These are phyloP conservation scores for Comarum palustre DNA, from an alignment of 306 rosid species.

Conservation along the genomic window DNA sequence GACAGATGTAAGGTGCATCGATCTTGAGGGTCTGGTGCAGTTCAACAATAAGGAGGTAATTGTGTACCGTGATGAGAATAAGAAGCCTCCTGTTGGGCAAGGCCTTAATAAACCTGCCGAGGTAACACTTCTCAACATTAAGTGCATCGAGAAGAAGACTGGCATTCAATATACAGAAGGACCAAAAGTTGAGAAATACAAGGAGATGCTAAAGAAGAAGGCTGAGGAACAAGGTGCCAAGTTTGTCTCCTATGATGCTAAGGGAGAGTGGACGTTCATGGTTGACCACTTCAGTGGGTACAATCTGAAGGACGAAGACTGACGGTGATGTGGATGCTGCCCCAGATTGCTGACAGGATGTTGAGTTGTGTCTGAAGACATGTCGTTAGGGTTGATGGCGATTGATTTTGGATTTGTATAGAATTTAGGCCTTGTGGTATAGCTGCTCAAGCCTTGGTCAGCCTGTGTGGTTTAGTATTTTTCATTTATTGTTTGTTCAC, in stretches of 20 bases:
- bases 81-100: constrained; percentile 94
- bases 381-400: constrained; percentile 4
- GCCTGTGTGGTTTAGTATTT: neutral
- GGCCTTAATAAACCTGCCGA: constrained; percentile 97
- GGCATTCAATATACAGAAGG: constrained; percentile 74
- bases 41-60: constrained; percentile 92
- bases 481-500: neutral
- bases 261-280: constrained; percentile 92
- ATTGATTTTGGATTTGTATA: constrained; percentile 25
- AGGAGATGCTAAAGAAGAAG: constrained; percentile 85
- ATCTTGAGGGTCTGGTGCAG: constrained; percentile 79
- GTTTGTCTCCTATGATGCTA: constrained; percentile 69
- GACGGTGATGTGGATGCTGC: constrained; percentile 26
- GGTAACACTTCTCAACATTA: constrained; percentile 88
- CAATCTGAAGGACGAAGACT: constrained; percentile 46
- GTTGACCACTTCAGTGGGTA: constrained; percentile 78
- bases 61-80: constrained; percentile 83
- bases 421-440: constrained; percentile 13
- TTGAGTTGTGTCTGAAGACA: neutral
- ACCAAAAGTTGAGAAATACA: constrained; percentile 72
- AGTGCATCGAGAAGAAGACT: constrained; percentile 72
- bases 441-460: constrained; percentile 7
- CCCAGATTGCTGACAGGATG: constrained; percentile 1
- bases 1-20: constrained; percentile 88
- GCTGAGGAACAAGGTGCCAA: constrained; percentile 93